Evolutionary conservation across 73 alveolate genomes (phyloP).

Genomic region (Effrenium voratum): DNA sequence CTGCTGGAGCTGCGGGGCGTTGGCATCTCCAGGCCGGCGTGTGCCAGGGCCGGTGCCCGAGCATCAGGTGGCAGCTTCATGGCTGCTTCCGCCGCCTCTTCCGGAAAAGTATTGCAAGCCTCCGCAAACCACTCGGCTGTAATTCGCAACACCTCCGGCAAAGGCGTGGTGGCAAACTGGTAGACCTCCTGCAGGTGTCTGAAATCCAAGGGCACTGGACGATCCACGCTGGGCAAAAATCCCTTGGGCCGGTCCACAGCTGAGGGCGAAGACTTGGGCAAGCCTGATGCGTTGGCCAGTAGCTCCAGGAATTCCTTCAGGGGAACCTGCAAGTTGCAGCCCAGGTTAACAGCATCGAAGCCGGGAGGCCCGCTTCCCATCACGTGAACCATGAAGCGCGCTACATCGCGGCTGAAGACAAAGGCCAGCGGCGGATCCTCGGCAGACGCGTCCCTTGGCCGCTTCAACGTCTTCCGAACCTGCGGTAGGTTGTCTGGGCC

Average conservation of each 20-base stretch:
- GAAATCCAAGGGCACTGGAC: constrained; percentile 71
- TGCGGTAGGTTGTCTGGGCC: constrained; percentile 67
- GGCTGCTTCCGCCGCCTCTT: constrained; percentile 91
- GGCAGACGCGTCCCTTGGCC: not conserved
- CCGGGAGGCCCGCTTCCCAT: not conserved
- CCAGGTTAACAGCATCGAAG: constrained; percentile 81
- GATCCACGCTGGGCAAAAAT: constrained; percentile 86
- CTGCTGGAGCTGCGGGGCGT: constrained; percentile 15
- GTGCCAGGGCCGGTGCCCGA: constrained; percentile 48
- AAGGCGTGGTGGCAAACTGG: constrained; percentile 1
- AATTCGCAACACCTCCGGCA: constrained; percentile 61
- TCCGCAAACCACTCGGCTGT: constrained; percentile 74
- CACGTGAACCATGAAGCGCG: constrained; percentile 48
- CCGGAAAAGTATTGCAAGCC: constrained; percentile 65
- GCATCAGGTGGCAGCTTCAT: constrained; percentile 68
- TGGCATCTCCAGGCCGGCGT: constrained; percentile 53
- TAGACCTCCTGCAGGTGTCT: constrained; percentile 11
- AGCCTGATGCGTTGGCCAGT: constrained; percentile 3
- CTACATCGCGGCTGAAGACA: constrained; percentile 89
- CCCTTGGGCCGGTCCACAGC: constrained; percentile 70
- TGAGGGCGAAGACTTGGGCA: not conserved
- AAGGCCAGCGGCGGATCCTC: constrained; percentile 75
- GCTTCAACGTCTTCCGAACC: constrained; percentile 40
- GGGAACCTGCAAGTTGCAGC: constrained; percentile 82
- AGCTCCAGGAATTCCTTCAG: constrained; percentile 34